Conservation (phyloP, 192 early-diverging fungal species). For the Gamsiella multidivaricata region DNA sequence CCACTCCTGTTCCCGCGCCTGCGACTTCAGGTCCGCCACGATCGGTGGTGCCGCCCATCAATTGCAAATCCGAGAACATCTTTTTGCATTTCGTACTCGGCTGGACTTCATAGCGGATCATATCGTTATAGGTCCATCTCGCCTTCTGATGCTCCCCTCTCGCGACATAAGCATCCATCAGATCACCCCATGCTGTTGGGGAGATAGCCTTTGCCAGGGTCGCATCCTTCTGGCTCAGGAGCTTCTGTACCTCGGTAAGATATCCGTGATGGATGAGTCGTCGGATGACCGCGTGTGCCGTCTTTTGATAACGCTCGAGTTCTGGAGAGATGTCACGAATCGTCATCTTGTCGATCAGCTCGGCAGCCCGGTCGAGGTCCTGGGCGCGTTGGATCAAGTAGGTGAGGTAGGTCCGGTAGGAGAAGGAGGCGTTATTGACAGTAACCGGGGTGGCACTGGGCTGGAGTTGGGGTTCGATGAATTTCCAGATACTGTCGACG, state of each 20-base stretch:
- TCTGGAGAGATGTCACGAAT: conserved; percentile 37
- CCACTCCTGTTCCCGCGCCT: not conserved
- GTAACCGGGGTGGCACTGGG: not conserved
- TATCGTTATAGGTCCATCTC: conserved; percentile 49
- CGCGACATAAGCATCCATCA: conserved; percentile 31
- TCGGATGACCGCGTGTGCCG: not conserved
- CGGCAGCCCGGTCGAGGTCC: conserved; percentile 36
- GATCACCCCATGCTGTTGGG: conserved; percentile 26
- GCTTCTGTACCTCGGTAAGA: conserved; percentile 38
- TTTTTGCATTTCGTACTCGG: conserved; percentile 32
- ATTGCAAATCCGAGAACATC: conserved; percentile 33
- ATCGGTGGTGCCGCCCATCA: conserved; percentile 28
- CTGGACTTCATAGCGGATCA: conserved; percentile 35
- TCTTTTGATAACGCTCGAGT: conserved; percentile 37
- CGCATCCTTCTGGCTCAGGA: conserved; percentile 32
- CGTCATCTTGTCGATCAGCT: conserved; percentile 40
- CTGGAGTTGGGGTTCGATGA: conserved; percentile 30
- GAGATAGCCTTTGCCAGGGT: conserved; percentile 23
- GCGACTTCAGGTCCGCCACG: conserved; percentile 6
- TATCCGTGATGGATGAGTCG: conserved; percentile 23
- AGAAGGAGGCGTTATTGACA: conserved; percentile 30
- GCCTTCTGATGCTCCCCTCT: conserved; percentile 39
- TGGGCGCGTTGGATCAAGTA: conserved; percentile 22
- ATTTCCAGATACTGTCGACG: conserved; percentile 37
- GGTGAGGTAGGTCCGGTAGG: conserved; percentile 37